Conservation (phyloP, 768 basidiomycete species). For the Coprinopsis cinerea region DNA sequence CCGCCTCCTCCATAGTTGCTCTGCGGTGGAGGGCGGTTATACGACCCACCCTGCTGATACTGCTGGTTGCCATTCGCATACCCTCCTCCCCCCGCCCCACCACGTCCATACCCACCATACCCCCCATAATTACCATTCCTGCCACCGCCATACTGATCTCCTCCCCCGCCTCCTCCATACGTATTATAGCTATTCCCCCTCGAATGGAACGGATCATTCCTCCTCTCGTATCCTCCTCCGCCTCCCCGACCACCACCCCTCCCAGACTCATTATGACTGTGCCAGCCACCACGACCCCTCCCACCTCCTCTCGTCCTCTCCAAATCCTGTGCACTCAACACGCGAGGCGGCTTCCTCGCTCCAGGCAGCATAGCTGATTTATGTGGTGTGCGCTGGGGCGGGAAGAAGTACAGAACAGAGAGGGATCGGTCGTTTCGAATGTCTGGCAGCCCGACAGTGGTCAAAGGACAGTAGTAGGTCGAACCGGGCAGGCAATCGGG, state of each 20-base stretch:
- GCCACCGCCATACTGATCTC: conserved; percentile 11
- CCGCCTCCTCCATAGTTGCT: conserved; percentile 23
- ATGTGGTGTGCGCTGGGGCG: conserved; percentile 80
- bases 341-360: conserved; percentile 48
- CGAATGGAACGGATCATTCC: conserved; percentile 44
- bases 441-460: conserved; percentile 57
- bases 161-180: conserved; percentile 26
- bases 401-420: conserved; percentile 85
- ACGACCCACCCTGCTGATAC: conserved; percentile 4
- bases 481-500: conserved; percentile 89
- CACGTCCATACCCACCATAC: conserved; percentile 10
- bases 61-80: conserved; percentile 15
- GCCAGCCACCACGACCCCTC: conserved; percentile 42
- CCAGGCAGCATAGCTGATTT: conserved; percentile 78
- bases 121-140: conserved; percentile 21
- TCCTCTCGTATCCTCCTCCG: conserved; percentile 31
- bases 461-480: conserved; percentile 76
- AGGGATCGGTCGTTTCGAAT: conserved; percentile 84
- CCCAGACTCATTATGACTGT: conserved; percentile 4
- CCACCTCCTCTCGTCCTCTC: conserved; percentile 59
- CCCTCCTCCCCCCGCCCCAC: conserved; percentile 23
- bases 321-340: conserved; percentile 65
- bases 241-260: no score
- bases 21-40: conserved; percentile 14
- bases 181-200: conserved; percentile 33